phyloP scores from a whole-genome alignment of 2,329 filamentous ascomycete species.

The Colletotrichum salicis region DNA sequence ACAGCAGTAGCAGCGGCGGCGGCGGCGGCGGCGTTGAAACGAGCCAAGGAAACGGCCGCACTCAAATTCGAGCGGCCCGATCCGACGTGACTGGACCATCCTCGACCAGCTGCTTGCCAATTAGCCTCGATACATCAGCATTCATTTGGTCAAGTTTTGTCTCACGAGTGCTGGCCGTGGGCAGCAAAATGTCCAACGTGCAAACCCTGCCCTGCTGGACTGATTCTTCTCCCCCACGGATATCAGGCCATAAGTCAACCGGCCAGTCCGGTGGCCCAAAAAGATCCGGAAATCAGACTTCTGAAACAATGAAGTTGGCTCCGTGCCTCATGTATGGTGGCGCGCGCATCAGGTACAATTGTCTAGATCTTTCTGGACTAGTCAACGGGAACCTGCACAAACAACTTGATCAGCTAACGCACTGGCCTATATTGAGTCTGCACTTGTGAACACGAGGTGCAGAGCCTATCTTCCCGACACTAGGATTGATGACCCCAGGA shows the following conservation, averaged over 20 bases:
- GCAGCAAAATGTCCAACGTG: slow-evolving; percentile 36
- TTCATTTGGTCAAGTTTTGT: slow-evolving; percentile 3
- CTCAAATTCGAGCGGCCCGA: slow-evolving; percentile 41
- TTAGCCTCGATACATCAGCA: background rate
- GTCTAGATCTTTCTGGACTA: slow-evolving; percentile 43
- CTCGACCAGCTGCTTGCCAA: slow-evolving; percentile 20
- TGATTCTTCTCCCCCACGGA: background rate
- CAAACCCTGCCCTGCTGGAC: slow-evolving; percentile 28
- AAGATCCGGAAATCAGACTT: slow-evolving; percentile 36
- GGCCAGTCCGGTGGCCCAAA: slow-evolving; percentile 21
- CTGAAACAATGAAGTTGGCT: slow-evolving; percentile 43
- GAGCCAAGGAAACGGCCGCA: background rate
- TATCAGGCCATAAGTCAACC: slow-evolving; percentile 1
- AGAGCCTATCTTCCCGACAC: slow-evolving; percentile 7
- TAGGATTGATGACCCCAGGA: background rate
- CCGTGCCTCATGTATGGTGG: slow-evolving; percentile 25
- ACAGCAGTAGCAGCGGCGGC: background rate
- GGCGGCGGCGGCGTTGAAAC: background rate
- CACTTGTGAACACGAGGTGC: slow-evolving; percentile 43
- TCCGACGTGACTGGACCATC: slow-evolving; percentile 39
- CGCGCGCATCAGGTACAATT: slow-evolving; percentile 23
- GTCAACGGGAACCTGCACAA: slow-evolving; percentile 53
- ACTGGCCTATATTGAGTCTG: slow-evolving; percentile 44
- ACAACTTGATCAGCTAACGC: slow-evolving; percentile 40
- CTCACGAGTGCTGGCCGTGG: slow-evolving; percentile 3